Evolutionary conservation across 1,139 yeast genomes (phyloP).

Genomic region (Pichia sp.): DNA sequence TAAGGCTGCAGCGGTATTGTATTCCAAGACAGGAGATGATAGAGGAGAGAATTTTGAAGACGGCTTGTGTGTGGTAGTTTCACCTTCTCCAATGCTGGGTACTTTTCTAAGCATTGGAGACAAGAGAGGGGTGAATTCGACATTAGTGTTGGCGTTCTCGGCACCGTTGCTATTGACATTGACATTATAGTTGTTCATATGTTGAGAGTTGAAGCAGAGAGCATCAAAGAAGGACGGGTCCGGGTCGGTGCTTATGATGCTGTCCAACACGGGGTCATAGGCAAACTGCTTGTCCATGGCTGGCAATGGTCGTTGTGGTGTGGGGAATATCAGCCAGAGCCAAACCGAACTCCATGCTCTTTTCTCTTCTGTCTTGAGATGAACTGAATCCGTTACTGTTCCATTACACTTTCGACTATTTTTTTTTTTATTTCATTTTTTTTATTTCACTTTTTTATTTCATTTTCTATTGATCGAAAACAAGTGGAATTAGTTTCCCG

Average conservation of each 20-base stretch:
- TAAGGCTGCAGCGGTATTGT: slow-evolving; percentile 11
- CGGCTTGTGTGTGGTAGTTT: too few relatives aligned
- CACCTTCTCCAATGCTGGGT: too few relatives aligned
- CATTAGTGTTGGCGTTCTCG: slow-evolving; percentile 18
- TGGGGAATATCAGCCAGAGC: too few relatives aligned
- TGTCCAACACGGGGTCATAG: neutral
- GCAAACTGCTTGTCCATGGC: neutral
- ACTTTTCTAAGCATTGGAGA: slow-evolving; percentile 51
- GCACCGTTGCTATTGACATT: slow-evolving; percentile 17
- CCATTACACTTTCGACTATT: too few relatives aligned
- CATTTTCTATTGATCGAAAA: too few relatives aligned
- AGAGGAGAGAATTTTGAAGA: slow-evolving; percentile 38
- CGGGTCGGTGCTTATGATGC: neutral
- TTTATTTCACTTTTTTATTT: too few relatives aligned
- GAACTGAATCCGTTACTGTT: too few relatives aligned
- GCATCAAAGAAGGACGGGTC: neutral
- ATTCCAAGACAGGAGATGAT: slow-evolving; percentile 63
- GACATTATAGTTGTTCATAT: neutral
- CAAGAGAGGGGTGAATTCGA: slow-evolving; percentile 64
- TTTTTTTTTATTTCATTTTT: too few relatives aligned
- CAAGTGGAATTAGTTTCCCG: too few relatives aligned
- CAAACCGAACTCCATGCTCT: too few relatives aligned
- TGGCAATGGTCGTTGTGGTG: too few relatives aligned
- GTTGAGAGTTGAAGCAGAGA: neutral
- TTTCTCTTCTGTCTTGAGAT: too few relatives aligned